phyloP scores from a whole-genome alignment of 768 basidiomycete species.

The Rhizopogon roseolus region DNA sequence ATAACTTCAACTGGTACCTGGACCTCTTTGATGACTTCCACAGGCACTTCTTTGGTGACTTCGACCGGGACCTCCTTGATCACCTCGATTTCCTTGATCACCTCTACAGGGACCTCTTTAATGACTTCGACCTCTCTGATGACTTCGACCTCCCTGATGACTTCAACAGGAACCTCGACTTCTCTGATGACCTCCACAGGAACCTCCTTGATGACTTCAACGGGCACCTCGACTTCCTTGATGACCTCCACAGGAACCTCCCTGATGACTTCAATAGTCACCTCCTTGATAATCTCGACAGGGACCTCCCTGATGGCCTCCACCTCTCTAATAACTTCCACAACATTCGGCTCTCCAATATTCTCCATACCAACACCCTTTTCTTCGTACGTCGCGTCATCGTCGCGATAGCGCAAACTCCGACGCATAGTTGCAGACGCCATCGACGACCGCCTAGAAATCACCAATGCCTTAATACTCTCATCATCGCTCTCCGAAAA shows the following conservation, averaged over 20 bases:
- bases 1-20: constrained; percentile 32
- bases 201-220: constrained; percentile 28
- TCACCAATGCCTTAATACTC: constrained; percentile 67
- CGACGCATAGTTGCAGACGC: constrained; percentile 16
- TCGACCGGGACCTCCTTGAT: constrained; percentile 21
- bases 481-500: constrained; percentile 58
- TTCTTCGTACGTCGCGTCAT: constrained; percentile 47
- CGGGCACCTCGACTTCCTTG: constrained; percentile 9
- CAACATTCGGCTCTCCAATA: constrained; percentile 25
- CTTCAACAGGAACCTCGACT: background rate
- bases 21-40: constrained; percentile 19
- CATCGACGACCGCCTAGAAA: constrained; percentile 29
- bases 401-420: constrained; percentile 7
- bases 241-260: constrained; percentile 9
- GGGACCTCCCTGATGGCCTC: constrained; percentile 21
- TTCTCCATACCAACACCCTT: constrained; percentile 31
- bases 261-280: constrained; percentile 18
- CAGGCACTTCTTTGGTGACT: constrained; percentile 6
- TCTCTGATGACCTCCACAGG: constrained; percentile 27
- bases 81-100: constrained; percentile 18
- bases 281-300: constrained; percentile 19
- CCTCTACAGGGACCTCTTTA: constrained; percentile 13
- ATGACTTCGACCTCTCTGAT: constrained; percentile 17
- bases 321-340: constrained; percentile 20
- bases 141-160: constrained; percentile 12